Percentiles rank a stretch among this genome's conserved stretches.
Evolutionary conservation across 2,329 filamentous ascomycete genomes (phyloP).

Genomic region (Remersonia thermophila): DNA sequence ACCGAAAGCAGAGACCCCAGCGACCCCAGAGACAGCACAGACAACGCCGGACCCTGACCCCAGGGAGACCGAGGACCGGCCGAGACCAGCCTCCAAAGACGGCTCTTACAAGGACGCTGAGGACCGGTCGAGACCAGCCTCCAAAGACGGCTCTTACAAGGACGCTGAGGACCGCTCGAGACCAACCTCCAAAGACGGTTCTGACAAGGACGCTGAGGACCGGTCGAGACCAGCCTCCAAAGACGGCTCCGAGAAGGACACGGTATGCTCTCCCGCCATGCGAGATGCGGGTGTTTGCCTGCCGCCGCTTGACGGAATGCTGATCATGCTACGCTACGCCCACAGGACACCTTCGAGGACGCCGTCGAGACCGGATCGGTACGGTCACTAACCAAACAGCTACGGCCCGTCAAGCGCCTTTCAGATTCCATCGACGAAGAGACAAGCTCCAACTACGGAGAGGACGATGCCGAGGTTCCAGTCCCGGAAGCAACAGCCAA

Average conservation of each 20-base stretch:
- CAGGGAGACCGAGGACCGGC: too few species aligned
- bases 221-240: constrained; percentile 18
- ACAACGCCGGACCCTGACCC: not conserved
- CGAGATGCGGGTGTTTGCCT: constrained; percentile 1
- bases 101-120: too few species aligned
- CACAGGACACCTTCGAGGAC: constrained; percentile 72
- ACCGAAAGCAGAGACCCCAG: not conserved
- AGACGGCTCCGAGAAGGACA: constrained; percentile 28
- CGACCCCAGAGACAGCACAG: not conserved
- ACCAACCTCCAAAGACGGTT: constrained; percentile 22
- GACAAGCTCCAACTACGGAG: constrained; percentile 19
- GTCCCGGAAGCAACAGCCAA: constrained; percentile 7
- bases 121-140: too few species aligned
- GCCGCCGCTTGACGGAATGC: constrained; percentile 4
- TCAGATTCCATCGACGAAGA: constrained; percentile 10
- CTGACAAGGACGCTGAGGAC: constrained; percentile 20
- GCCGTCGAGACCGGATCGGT: constrained; percentile 54
- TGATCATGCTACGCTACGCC: constrained; percentile 8
- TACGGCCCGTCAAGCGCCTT: constrained; percentile 24
- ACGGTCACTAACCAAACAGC: constrained; percentile 50
- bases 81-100: too few species aligned
- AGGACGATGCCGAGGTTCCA: constrained; percentile 15
- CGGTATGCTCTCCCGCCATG: constrained; percentile 21
- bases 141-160: too few species aligned
- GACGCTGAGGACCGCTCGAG: constrained; percentile 8